Evolutionary conservation across 2,329 filamentous ascomycete species (phyloP).

Genomic region (Microdochium trichocladiopsis): DNA sequence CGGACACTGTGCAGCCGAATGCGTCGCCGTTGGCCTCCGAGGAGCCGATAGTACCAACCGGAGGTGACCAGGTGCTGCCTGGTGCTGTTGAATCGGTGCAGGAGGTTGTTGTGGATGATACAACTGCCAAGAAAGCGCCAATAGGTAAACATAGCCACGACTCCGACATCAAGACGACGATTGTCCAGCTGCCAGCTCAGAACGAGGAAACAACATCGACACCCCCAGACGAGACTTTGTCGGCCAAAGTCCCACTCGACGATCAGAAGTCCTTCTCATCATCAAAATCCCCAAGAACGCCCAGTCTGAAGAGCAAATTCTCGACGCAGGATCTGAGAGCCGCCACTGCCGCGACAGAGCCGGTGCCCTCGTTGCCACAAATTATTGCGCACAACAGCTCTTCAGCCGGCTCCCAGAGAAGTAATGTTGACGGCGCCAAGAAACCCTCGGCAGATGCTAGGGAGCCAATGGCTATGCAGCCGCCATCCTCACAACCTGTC

Average conservation of each 20-base stretch:
- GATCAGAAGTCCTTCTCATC: constrained; percentile 15
- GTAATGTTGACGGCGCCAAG: not conserved
- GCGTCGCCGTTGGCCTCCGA: no score
- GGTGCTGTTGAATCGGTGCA: no score
- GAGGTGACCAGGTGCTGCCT: no score
- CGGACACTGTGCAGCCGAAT: no score
- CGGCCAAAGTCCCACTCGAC: constrained; percentile 17
- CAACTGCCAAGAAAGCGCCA: no score
- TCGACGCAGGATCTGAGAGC: constrained; percentile 29
- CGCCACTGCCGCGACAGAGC: constrained; percentile 6
- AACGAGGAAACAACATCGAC: constrained; percentile 9
- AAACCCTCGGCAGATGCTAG: not conserved
- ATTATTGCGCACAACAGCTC: not conserved
- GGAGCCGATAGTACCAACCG: no score
- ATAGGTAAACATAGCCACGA: no score
- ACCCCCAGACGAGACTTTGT: constrained; percentile 14
- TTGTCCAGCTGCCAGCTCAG: not conserved
- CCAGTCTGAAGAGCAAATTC: constrained; percentile 34
- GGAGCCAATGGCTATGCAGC: not conserved
- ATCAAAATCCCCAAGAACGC: constrained; percentile 11
- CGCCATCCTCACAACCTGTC: not conserved
- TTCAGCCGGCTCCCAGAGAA: not conserved
- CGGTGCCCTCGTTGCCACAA: constrained; percentile 3
- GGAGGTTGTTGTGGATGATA: no score
- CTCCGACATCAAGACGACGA: not conserved